Evolutionary conservation across 208 protist genomes (phyloP), one percentile per base, ranked within the genome.

Genomic region (Crithidia acanthocephali): DNA sequence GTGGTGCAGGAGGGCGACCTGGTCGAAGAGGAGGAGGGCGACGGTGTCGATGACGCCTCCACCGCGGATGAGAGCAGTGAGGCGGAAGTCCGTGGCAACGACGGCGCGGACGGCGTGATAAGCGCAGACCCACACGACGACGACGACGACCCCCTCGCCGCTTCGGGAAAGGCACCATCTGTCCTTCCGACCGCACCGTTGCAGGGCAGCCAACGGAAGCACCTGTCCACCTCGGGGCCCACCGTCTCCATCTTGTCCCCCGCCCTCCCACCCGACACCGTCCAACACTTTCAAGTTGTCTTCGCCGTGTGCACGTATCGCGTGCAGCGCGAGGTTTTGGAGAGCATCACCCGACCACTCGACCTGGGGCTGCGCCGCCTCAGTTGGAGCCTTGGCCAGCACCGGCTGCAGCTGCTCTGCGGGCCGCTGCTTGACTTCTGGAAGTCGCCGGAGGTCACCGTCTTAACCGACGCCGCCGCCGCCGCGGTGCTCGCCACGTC

Each of bases 341-440:
- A 71, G 22, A 70, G 53, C 37, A 11, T 73, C 9, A 66, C 73
- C 5, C 59, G 64, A 0, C 58, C 69, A 30, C 51, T 82, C 18
- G 69, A 82, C 32, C 35, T 76, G 20, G 57, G 52, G 5, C 66
- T 82, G 23, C 63, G 65, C 23, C 72, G 55, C 16, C 51, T 82
- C 32, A 37, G 62, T 0, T 51, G 22, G 60, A 50, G 60, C 7
- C 61, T 82, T 33, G 76, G 70, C 7, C 44, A 28, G 60, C 71
- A 74, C 20, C 68, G 47, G 2, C 76, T 76, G 37, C 65, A 51
- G 1, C 35, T 57, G 9, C 66, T 82, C 37, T 70, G 65, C 23
- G 22, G 15, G 22, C 76, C 76, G 9, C 71, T 82, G 15, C 23
- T 58, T 22, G 47, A 51, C n/a, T 77, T 78, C 44, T 65, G 69